Base-by-base conservation (phyloP, 23 red algal species). In the Agarophyton chilense region DNA sequence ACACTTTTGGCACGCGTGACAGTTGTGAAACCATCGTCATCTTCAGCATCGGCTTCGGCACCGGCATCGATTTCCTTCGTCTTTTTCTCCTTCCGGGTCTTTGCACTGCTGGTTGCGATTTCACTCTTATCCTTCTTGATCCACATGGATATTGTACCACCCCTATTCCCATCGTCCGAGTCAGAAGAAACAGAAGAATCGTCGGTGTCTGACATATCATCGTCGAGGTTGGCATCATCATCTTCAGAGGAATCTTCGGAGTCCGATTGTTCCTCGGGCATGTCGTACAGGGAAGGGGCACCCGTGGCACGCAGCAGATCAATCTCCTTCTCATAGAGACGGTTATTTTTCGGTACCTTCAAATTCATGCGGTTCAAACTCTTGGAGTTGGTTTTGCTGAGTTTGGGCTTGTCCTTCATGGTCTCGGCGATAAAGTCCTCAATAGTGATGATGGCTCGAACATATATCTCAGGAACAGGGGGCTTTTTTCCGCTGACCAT, bases 371-470 rank as follows among this genome's bases (percentile, higher is more conserved):
- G 84, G 60, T 99, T 99, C n/a, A 99, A 68, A 83, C 93, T 94
- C 56, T 92, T 99, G 66, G 97, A 93, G 81, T 99, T 99, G 13
- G 97, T 99, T 81, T 99, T 99, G 60, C 88, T 93, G 38, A 99
- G 83, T 42, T 94, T 94, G n/a, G 86, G 95, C 42, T 96, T 91
- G 16, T 83, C 90, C 58, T 94, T 84, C 33, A 92, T 56, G 13
- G 81, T 90, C 21, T 66, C 61, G 25, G 92, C 63, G 10, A 99
- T 42, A 54, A 85, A 81, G 54, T 95, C 90, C 79, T 99, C 93
- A 28, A 99, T 72, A 25, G 92, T 90, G 31, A 99, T 92, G 47
- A 95, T 61, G 40, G 90, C 78, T 36, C 83, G 86, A 39, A 95
- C 29, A 62, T 92, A 96, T 11, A 93, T 60, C 57, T 94, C 86